A percentile compares a stretch with the other conserved stretches of the same genome.
Evolutionary conservation across 345 rosid species (phyloP).

Genomic region (Eutrema heterophyllum): DNA sequence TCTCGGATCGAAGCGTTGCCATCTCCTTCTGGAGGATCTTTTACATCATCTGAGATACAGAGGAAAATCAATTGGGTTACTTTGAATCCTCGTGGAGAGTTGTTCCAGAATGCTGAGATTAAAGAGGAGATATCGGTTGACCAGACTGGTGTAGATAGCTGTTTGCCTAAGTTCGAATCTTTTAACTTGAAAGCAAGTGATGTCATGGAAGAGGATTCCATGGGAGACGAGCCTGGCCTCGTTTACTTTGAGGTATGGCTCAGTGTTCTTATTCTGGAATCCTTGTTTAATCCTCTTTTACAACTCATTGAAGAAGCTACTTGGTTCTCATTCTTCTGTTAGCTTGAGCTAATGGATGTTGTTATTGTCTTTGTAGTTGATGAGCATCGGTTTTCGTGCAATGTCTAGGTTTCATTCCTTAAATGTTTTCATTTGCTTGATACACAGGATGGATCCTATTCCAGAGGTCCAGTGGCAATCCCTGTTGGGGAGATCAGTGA

Average conservation of each 20-base stretch:
- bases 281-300: neutral
- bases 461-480: constrained; percentile 77
- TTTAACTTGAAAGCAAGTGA: constrained; percentile 64
- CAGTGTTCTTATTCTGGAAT: neutral
- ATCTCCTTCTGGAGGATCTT: constrained; percentile 27
- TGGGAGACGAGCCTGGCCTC: constrained; percentile 75
- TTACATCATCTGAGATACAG: constrained; percentile 43
- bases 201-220: constrained; percentile 82
- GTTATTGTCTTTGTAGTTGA: neutral
- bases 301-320: neutral
- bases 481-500: constrained; percentile 63
- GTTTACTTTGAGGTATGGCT: constrained; percentile 78
- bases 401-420: neutral
- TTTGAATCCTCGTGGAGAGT: constrained; percentile 80
- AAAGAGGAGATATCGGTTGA: constrained; percentile 21
- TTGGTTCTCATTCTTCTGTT: neutral
- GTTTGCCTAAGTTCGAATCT: constrained; percentile 59
- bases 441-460: constrained; percentile 85
- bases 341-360: neutral
- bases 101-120: constrained; percentile 22
- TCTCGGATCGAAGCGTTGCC: constrained; percentile 50
- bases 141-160: constrained; percentile 17
- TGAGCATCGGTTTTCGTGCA: neutral
- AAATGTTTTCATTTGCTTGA: neutral
- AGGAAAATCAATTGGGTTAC: constrained; percentile 88